Base-by-base conservation (phyloP, 2,329 filamentous ascomycete genomes). In the Trichothecium roseum region DNA sequence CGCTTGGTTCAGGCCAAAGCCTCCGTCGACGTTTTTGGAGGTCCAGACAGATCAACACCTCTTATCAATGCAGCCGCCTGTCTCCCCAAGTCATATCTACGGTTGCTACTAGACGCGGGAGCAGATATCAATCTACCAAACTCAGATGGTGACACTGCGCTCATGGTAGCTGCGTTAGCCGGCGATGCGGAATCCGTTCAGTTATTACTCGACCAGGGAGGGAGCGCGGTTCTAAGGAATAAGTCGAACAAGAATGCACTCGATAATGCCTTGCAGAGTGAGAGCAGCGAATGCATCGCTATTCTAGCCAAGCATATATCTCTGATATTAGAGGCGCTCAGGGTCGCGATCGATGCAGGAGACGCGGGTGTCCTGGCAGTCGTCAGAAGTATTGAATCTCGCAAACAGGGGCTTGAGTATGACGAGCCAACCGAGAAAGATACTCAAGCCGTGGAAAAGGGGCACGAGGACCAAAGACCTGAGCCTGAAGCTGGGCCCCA, bases 61-160 rank as follows among this genome's bases (percentile, higher is more conserved):
- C 43, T 64, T 8, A 60, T 56, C 10, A 52, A 55, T 17, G 58
- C 57, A 8, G 58, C 60, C 13, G 42, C 44, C 4, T 55, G 45
- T 32, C 52, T 60, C 16, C 53, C 56, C 0, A 40, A 45, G 9
- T 44, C 49, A 3, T 53, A 55, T 0, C 37, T 62, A 1, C 45
- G 49, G 15, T 34, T 51, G 4, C 40, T 62, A 3, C 46, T 63
- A 4, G 49, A 57, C 10, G 53, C 54, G 0, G 56, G 59, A 0
- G 59, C 59, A 0, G 50, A 62, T 32, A 57, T 63, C 20, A 57
- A 62, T 28, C 45, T 56, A 4, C 38, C 49, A 0, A 55, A 56
- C 20, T 38, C 50, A 2, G 49, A 58, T 5, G 52, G 58, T 8
- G 52, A 62, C 27, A 60, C 60, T 0, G 55, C 61, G 2, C 48